Evolutionary conservation across 176 grass and related monocot genomes (phyloP).

Genomic region (Oryza officinalis): DNA sequence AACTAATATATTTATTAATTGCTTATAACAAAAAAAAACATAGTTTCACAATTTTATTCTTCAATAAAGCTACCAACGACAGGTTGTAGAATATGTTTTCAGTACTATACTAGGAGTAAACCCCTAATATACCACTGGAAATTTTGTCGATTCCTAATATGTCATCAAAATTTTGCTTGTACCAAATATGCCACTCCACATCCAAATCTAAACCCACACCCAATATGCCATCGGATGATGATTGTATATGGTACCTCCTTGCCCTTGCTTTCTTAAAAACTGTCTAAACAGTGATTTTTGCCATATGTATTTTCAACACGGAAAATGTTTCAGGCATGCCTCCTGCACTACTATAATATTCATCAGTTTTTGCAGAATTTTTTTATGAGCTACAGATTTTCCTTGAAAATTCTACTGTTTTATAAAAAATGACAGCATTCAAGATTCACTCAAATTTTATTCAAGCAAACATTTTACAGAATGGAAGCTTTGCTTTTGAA

Average conservation of each 20-base stretch:
- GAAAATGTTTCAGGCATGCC: background rate
- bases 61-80: background rate
- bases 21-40: constrained; percentile 23
- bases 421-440: background rate
- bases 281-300: background rate
- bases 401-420: background rate
- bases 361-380: background rate
- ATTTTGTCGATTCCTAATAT: background rate
- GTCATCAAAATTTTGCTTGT: background rate
- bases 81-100: background rate
- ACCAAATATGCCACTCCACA: background rate
- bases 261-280: background rate
- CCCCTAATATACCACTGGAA: background rate
- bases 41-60: constrained; percentile 3
- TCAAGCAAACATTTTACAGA: background rate
- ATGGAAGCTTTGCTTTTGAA: background rate
- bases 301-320: background rate
- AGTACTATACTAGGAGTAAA: constrained; percentile 1
- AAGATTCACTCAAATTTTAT: background rate
- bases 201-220: background rate
- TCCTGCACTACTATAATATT: background rate
- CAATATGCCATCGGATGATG: background rate
- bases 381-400: background rate
- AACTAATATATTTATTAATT: background rate
- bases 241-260: background rate